Conservation (phyloP, 169 alveolate genomes). For the Plasmodium blacklocki region DNA sequence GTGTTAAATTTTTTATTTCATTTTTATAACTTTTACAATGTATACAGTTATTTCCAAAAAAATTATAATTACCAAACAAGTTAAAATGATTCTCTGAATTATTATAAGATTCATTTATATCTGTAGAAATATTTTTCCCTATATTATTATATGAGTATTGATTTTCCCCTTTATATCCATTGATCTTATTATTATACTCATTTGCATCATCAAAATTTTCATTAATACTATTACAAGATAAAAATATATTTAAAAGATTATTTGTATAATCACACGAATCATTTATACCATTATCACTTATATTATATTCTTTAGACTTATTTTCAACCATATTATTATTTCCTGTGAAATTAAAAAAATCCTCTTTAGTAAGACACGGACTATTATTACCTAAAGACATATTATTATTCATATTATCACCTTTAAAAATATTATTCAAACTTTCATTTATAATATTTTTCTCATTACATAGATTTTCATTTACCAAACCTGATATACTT, state of each 20-base stretch:
- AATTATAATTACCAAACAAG: constrained; percentile 55
- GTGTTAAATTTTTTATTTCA: constrained; percentile 57
- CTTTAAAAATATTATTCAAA: constrained; percentile 2
- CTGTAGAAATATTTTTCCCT: constrained; percentile 20
- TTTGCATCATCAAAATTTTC: constrained; percentile 48
- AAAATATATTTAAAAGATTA: constrained; percentile 55
- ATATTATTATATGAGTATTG: constrained; percentile 9
- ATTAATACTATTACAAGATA: constrained; percentile 71
- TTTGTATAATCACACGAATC: constrained; percentile 64
- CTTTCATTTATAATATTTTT: background rate
- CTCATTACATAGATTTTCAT: background rate
- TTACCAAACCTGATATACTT: constrained; percentile 5
- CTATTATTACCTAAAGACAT: constrained; percentile 2
- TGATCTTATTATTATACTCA: constrained; percentile 11
- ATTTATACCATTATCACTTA: constrained; percentile 22
- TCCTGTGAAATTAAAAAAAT: constrained; percentile 3
- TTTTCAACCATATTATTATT: background rate
- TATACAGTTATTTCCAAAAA: constrained; percentile 39
- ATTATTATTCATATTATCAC: background rate
- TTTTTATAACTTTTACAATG: constrained; percentile 70
- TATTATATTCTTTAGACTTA: constrained; percentile 4
- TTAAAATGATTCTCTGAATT: constrained; percentile 26
- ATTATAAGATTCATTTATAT: constrained; percentile 33
- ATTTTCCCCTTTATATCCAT: constrained; percentile 6
- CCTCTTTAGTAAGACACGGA: constrained; percentile 19